Conservation (phyloP, 176 grass and related monocot species). For the Puccinellia tenuiflora region DNA sequence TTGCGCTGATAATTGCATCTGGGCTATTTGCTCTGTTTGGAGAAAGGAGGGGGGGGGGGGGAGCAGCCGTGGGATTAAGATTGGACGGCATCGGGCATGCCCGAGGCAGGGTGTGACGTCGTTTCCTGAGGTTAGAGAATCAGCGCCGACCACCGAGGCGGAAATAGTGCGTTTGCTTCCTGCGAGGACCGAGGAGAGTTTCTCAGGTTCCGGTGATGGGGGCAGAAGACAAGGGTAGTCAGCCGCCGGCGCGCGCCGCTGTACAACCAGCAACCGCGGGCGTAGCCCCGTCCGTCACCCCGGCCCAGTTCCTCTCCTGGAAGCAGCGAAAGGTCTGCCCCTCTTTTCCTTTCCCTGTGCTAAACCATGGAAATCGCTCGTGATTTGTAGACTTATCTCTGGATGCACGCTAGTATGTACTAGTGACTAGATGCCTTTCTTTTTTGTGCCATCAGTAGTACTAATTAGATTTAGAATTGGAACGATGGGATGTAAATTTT, state of each 20-base stretch:
- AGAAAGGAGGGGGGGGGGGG: too few species aligned
- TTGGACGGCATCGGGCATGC: too few species aligned
- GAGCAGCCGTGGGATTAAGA: too few species aligned
- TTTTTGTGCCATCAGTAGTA: not conserved
- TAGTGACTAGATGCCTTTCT: not conserved
- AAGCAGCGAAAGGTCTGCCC: slow-evolving; percentile 66
- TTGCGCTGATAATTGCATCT: too few species aligned
- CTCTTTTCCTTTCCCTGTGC: not conserved
- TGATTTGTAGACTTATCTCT: not conserved
- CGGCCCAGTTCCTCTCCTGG: slow-evolving; percentile 74
- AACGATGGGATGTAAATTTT: not conserved
- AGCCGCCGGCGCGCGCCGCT: not conserved
- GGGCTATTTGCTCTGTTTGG: too few species aligned
- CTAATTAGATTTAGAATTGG: not conserved
- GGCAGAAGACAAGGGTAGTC: slow-evolving; percentile 20
- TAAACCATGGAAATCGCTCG: not conserved
- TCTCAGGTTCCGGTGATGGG: slow-evolving; percentile 29
- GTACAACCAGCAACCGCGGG: not conserved
- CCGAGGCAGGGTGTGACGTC: too few species aligned
- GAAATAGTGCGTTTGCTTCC: too few species aligned
- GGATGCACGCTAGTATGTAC: not conserved
- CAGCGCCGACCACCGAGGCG: too few species aligned
- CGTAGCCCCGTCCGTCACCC: slow-evolving; percentile 25
- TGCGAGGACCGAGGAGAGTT: too few species aligned
- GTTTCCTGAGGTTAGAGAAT: too few species aligned